phyloP scores from a whole-genome alignment of 768 basidiomycete genomes.

The Tulasnella sp. region DNA sequence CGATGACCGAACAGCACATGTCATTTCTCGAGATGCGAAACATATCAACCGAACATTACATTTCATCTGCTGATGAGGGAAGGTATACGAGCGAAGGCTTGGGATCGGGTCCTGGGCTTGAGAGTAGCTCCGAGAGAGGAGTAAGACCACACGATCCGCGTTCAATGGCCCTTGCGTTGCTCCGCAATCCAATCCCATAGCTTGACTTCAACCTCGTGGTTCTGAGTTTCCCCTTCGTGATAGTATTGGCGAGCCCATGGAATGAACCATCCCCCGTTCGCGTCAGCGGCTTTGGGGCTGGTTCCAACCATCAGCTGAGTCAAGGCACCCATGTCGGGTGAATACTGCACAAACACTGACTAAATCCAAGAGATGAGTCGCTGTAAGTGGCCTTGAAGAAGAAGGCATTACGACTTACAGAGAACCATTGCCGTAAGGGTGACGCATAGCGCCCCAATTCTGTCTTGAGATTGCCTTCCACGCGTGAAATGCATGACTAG shows the following conservation, averaged over 20 bases:
- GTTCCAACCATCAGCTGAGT: conserved; percentile 19
- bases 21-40: too few species aligned
- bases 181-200: conserved; percentile 14
- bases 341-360: conserved; percentile 9
- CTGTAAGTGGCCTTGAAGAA: background rate
- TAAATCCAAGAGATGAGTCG: background rate
- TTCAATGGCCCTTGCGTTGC: conserved; percentile 6
- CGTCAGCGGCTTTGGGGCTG: conserved; percentile 5
- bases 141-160: too few species aligned
- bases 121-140: too few species aligned
- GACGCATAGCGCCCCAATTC: background rate
- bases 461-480: background rate
- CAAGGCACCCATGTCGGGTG: conserved; percentile 16
- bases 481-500: too few species aligned
- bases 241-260: conserved; percentile 4
- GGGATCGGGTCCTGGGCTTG: too few species aligned
- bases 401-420: conserved; percentile 13
- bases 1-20: too few species aligned
- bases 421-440: background rate
- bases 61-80: too few species aligned
- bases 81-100: too few species aligned
- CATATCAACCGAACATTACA: too few species aligned
- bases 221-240: background rate
- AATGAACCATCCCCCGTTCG: conserved; percentile 15
- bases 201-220: conserved; percentile 4